These are phyloP conservation scores for Diplodia seriata DNA, from an alignment of 2,329 filamentous ascomycete genomes.

Conservation along the genomic window DNA sequence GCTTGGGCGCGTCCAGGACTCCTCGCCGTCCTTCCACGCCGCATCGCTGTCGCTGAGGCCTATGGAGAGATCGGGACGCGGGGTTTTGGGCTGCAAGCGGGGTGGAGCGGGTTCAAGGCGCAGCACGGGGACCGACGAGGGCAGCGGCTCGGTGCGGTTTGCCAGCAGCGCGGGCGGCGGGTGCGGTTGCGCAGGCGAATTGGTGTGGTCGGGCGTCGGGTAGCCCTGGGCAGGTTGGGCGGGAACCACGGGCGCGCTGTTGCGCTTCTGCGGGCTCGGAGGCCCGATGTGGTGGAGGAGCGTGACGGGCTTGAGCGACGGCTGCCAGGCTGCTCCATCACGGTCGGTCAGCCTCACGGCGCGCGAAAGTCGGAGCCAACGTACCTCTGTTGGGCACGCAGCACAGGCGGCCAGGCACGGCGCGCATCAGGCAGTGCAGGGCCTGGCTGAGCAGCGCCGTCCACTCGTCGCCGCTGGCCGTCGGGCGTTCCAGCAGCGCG, in stretches of 20 bases:
- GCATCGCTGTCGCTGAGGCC: not conserved
- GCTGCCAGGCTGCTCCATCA: not conserved
- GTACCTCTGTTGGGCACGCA: conserved; percentile 8
- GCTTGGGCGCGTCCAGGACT: not conserved
- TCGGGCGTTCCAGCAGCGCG: not conserved
- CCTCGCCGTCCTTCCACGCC: not conserved
- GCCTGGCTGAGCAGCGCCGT: not conserved
- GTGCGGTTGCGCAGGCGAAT: not conserved
- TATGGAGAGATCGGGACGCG: not conserved
- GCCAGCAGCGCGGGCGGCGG: not conserved
- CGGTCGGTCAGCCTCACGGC: too few species aligned
- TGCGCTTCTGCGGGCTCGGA: not conserved
- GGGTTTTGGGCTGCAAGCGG: conserved; percentile 18
- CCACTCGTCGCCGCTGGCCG: conserved; percentile 1
- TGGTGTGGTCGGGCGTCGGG: not conserved
- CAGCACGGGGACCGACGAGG: not conserved
- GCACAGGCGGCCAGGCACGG: not conserved
- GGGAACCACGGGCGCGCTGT: not conserved
- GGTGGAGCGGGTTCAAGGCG: conserved; percentile 4
- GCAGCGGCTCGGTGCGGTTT: not conserved
- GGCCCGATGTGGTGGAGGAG: not conserved
- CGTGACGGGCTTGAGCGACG: conserved; percentile 3
- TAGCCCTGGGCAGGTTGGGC: not conserved
- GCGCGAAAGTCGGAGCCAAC: not conserved
- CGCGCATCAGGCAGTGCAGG: not conserved